A percentile compares a stretch with the other conserved stretches of the same genome.
phyloP scores from a whole-genome alignment of 257 asterid genomes.

The Lavandula angustifolia region DNA sequence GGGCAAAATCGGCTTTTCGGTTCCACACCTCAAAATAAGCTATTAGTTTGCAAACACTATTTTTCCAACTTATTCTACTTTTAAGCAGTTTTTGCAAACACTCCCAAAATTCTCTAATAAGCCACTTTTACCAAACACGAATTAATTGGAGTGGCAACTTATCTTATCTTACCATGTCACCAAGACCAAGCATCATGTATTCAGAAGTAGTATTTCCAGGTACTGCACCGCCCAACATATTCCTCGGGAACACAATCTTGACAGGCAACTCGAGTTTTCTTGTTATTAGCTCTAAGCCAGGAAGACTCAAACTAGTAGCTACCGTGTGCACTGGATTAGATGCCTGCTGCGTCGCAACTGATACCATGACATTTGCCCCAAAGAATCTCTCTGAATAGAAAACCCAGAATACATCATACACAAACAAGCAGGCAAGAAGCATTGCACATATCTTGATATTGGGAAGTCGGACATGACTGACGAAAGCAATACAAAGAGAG shows the following conservation, averaged over 20 bases:
- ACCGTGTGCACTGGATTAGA: slow-evolving; percentile 91
- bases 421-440: slow-evolving; percentile 81
- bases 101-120: too few relatives aligned
- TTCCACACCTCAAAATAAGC: too few relatives aligned
- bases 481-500: slow-evolving; percentile 95
- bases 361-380: slow-evolving; percentile 96
- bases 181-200: slow-evolving; percentile 94
- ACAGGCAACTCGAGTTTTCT: slow-evolving; percentile 92
- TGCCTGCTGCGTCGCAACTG: slow-evolving; percentile 93
- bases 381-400: slow-evolving; percentile 90
- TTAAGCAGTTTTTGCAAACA: too few relatives aligned
- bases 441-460: slow-evolving; percentile 92
- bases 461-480: slow-evolving; percentile 95
- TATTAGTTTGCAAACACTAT: too few relatives aligned
- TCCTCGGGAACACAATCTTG: slow-evolving; percentile 92
- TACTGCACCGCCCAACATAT: slow-evolving; percentile 68
- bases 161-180: slow-evolving; percentile 74
- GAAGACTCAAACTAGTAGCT: slow-evolving; percentile 87
- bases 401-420: slow-evolving; percentile 95
- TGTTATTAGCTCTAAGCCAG: slow-evolving; percentile 83
- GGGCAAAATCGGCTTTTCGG: too few relatives aligned
- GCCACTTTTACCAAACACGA: too few relatives aligned
- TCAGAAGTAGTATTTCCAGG: slow-evolving; percentile 68
- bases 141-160: background rate
- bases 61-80: too few relatives aligned